Evolutionary conservation across 2,329 filamentous ascomycete genomes (phyloP).

Genomic region (Fusarium robinianum): DNA sequence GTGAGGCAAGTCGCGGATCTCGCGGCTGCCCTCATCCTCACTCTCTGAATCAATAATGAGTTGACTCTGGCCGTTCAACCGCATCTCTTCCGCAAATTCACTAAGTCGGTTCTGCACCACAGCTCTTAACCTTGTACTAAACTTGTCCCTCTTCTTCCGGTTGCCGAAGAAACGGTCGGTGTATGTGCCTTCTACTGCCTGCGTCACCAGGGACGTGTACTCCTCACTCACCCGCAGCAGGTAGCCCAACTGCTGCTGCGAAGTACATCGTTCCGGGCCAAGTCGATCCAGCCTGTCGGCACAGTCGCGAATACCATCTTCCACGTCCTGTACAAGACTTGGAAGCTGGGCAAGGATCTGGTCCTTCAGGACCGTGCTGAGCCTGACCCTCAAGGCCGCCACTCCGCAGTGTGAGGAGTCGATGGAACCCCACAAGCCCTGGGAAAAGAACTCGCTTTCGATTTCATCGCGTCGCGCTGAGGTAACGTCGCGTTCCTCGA

Average conservation of each 20-base stretch:
- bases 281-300: conserved; percentile 29
- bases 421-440: conserved; percentile 23
- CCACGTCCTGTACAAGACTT: conserved; percentile 38
- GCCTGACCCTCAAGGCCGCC: conserved; percentile 27
- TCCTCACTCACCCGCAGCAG: conserved; percentile 30
- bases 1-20: not conserved
- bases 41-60: conserved; percentile 16
- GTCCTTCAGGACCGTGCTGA: conserved; percentile 36
- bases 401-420: conserved; percentile 28
- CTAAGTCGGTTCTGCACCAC: conserved; percentile 32
- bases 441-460: conserved; percentile 23
- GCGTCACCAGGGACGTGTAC: conserved; percentile 35
- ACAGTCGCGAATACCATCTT: conserved; percentile 33
- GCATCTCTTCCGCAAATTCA: conserved; percentile 34
- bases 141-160: conserved; percentile 18
- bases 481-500: conserved; percentile 10
- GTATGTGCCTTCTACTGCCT: conserved; percentile 39
- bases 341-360: conserved; percentile 42
- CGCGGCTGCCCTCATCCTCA: conserved; percentile 10
- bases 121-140: conserved; percentile 32
- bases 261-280: conserved; percentile 28
- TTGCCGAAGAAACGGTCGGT: conserved; percentile 37
- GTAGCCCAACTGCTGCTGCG: conserved; percentile 34
- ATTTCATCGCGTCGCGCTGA: conserved; percentile 17
- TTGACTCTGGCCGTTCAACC: conserved; percentile 24